A percentile compares a stretch with the other conserved stretches of the same genome.
These are phyloP conservation scores for Yamadazyma epiphylla DNA, from an alignment of 1,139 yeast genomes.

Conservation along the genomic window DNA sequence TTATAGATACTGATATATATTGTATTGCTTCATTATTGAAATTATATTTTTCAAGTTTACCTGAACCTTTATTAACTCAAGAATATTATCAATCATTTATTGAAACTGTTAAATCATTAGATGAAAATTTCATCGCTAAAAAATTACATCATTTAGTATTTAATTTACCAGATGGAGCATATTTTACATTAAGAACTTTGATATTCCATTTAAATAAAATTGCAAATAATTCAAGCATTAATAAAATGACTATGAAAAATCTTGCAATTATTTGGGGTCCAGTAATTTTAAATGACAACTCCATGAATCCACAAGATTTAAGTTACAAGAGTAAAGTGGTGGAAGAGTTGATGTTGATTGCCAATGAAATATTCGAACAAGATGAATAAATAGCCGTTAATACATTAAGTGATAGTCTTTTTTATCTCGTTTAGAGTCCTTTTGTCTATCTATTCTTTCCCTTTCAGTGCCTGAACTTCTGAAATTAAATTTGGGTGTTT, in stretches of 20 bases:
- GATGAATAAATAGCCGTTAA: slow-evolving; percentile 25
- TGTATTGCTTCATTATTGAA: slow-evolving; percentile 70
- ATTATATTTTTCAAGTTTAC: slow-evolving; percentile 62
- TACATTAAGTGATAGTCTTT: slow-evolving; percentile 11
- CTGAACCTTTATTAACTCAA: slow-evolving; percentile 64
- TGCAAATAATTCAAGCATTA: slow-evolving; percentile 56
- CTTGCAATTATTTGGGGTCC: slow-evolving; percentile 95
- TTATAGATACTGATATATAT: slow-evolving; percentile 66
- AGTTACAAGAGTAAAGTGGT: slow-evolving; percentile 77
- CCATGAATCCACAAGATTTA: slow-evolving; percentile 70
- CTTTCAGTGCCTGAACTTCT: neutral
- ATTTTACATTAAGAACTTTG: slow-evolving; percentile 82
- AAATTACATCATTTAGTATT: slow-evolving; percentile 84
- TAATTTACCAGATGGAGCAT: slow-evolving; percentile 90
- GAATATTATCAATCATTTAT: slow-evolving; percentile 57
- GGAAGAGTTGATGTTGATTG: slow-evolving; percentile 78
- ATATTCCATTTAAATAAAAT: slow-evolving; percentile 82
- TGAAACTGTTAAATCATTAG: slow-evolving; percentile 64
- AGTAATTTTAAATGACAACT: slow-evolving; percentile 64
- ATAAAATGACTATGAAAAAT: slow-evolving; percentile 78
- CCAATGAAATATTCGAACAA: slow-evolving; percentile 85
- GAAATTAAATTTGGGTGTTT: slow-evolving; percentile 20
- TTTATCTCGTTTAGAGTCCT: slow-evolving; percentile 2
- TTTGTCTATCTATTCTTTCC: slow-evolving; percentile 1
- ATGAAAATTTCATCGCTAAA: slow-evolving; percentile 56